Evolutionary conservation across 2,329 filamentous ascomycete species (phyloP).

Genomic region (Fonsecaea pugnacius): DNA sequence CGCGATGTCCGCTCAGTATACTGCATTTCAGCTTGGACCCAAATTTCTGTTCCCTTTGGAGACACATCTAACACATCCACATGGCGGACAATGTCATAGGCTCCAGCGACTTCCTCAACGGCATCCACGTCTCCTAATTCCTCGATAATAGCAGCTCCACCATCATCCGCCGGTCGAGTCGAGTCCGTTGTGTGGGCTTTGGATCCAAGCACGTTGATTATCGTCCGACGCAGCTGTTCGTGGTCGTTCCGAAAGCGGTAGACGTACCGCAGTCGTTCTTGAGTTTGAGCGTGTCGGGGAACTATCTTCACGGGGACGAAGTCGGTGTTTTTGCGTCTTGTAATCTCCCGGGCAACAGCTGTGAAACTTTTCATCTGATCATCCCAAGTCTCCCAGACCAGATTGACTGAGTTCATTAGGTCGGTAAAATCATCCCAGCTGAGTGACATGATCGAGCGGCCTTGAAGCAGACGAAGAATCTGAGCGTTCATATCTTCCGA

Average conservation of each 20-base stretch:
- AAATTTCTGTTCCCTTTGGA: conserved; percentile 83
- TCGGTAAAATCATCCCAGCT: conserved; percentile 88
- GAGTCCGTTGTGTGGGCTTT: conserved; percentile 63
- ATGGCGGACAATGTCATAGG: conserved; percentile 90
- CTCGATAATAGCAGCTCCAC: conserved; percentile 75
- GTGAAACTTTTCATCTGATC: conserved; percentile 97
- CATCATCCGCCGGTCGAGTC: conserved; percentile 56
- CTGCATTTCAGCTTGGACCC: conserved; percentile 90
- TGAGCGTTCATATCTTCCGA: conserved; percentile 88
- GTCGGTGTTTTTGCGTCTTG: conserved; percentile 89
- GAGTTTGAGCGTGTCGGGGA: conserved; percentile 83
- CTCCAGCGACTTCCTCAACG: conserved; percentile 92
- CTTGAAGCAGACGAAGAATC: conserved; percentile 82
- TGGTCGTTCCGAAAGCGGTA: conserved; percentile 94
- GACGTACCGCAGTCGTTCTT: conserved; percentile 90
- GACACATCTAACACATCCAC: conserved; percentile 94
- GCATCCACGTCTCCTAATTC: conserved; percentile 98
- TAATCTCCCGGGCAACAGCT: conserved; percentile 94
- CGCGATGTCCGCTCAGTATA: conserved; percentile 98
- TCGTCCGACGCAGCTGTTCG: conserved; percentile 94
- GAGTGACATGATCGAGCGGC: conserved; percentile 85
- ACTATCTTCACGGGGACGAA: conserved; percentile 98
- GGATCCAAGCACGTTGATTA: conserved; percentile 91
- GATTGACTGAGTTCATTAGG: conserved; percentile 80
- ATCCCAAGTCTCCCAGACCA: conserved; percentile 92